Percentiles rank a stretch among this genome's conserved stretches.
phyloP scores from a whole-genome alignment of 2,329 filamentous ascomycete genomes.

The Plenodomus tracheiphilus region DNA sequence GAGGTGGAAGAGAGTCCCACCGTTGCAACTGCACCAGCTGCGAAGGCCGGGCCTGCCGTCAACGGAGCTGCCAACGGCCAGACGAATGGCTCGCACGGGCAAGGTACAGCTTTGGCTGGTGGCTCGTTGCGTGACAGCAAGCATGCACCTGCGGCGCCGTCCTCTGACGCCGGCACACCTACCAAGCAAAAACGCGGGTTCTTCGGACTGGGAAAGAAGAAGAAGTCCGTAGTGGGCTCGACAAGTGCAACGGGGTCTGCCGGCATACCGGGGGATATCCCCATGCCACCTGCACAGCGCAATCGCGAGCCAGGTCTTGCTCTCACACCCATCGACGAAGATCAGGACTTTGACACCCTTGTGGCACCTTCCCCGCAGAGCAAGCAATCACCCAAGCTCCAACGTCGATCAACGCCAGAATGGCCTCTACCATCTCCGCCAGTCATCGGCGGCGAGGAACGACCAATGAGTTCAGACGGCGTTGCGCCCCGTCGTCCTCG shows the following conservation, averaged over 20 bases:
- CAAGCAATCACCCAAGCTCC: slow-evolving; percentile 49
- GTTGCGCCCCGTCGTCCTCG: slow-evolving; percentile 23
- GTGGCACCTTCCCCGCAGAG: slow-evolving; percentile 13
- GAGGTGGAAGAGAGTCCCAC: slow-evolving; percentile 38
- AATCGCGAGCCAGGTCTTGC: slow-evolving; percentile 28
- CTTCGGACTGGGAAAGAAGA: slow-evolving; percentile 65
- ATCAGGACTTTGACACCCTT: slow-evolving; percentile 30
- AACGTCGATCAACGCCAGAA: slow-evolving; percentile 51
- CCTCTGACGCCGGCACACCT: slow-evolving; percentile 34
- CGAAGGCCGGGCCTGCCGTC: slow-evolving; percentile 19
- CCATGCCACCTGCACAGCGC: slow-evolving; percentile 32
- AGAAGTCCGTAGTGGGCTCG: slow-evolving; percentile 53
- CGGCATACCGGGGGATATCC: slow-evolving; percentile 28
- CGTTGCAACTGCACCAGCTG: slow-evolving; percentile 17
- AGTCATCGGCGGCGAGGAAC: slow-evolving; percentile 21
- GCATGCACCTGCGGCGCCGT: slow-evolving; percentile 35
- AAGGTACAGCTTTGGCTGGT: slow-evolving; percentile 39
- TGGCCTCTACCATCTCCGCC: slow-evolving; percentile 55
- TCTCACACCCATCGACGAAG: slow-evolving; percentile 41
- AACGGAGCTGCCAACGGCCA: slow-evolving; percentile 17
- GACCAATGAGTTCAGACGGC: slow-evolving; percentile 40
- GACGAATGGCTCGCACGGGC: slow-evolving; percentile 13
- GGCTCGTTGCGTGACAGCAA: slow-evolving; percentile 47
- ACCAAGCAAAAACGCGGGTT: slow-evolving; percentile 48
- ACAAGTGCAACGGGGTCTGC: slow-evolving; percentile 30